Conservation (phyloP, 2,329 filamentous ascomycete species). For the Colletotrichum aenigma region DNA sequence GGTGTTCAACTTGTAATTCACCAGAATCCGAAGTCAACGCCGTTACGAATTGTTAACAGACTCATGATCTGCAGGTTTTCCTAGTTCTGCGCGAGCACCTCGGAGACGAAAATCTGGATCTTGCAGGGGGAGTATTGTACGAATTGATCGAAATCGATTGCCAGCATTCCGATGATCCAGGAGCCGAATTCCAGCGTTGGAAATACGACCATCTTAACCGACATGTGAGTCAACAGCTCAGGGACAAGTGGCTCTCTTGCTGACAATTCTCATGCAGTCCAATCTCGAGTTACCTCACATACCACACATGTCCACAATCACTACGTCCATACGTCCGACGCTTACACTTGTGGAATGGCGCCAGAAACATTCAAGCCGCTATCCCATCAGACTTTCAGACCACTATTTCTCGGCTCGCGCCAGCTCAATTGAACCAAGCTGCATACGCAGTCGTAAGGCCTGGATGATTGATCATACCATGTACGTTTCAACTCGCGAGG, state of each 20-base stretch:
- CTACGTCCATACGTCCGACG: slow-evolving; percentile 44
- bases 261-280: slow-evolving; percentile 28
- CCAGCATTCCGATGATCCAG: slow-evolving; percentile 46
- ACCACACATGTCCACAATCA: slow-evolving; percentile 51
- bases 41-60: background rate
- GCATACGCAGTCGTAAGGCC: slow-evolving; percentile 41
- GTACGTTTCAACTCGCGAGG: slow-evolving; percentile 41
- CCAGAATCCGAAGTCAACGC: background rate
- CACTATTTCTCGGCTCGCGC: slow-evolving; percentile 30
- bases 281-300: slow-evolving; percentile 50
- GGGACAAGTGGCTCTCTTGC: background rate
- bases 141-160: slow-evolving; percentile 52
- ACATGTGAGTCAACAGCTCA: slow-evolving; percentile 35
- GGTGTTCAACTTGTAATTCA: slow-evolving; percentile 42
- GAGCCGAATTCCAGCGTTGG: slow-evolving; percentile 51
- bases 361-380: slow-evolving; percentile 38
- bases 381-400: slow-evolving; percentile 44
- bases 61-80: slow-evolving; percentile 36
- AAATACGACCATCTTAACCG: slow-evolving; percentile 47
- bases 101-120: slow-evolving; percentile 47
- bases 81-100: slow-evolving; percentile 46
- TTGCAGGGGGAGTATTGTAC: slow-evolving; percentile 48
- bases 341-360: slow-evolving; percentile 39
- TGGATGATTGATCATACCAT: slow-evolving; percentile 49
- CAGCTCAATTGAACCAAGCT: slow-evolving; percentile 31